These are phyloP conservation scores for Nadsonia commutata DNA, from an alignment of 1,139 yeast genomes.

Conservation along the genomic window DNA sequence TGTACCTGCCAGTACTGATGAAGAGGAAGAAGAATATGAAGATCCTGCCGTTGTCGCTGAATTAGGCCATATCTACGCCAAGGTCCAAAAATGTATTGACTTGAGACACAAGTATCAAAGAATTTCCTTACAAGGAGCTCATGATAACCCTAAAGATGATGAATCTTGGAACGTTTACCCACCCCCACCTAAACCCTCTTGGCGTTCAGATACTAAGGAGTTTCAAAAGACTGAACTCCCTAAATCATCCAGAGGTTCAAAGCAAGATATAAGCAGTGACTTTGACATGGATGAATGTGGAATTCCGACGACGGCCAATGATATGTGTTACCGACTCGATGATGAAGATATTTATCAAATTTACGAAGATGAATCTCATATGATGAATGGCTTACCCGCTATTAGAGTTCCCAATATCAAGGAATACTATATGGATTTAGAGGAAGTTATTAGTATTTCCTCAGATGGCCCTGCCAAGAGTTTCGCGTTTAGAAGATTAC, in stretches of 20 bases:
- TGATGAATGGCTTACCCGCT: slow-evolving; percentile 24
- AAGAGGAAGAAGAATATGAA: slow-evolving; percentile 21
- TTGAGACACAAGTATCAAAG: slow-evolving; percentile 64
- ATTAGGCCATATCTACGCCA: slow-evolving; percentile 50
- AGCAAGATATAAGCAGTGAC: slow-evolving; percentile 28
- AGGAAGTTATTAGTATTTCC: slow-evolving; percentile 51
- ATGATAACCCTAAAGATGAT: slow-evolving; percentile 70
- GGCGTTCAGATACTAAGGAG: slow-evolving; percentile 58
- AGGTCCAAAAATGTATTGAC: slow-evolving; percentile 58
- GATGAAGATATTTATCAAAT: slow-evolving; percentile 59
- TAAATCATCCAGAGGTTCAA: slow-evolving; percentile 7
- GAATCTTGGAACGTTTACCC: slow-evolving; percentile 73
- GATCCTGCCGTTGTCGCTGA: slow-evolving; percentile 55
- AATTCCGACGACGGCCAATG: slow-evolving; percentile 47
- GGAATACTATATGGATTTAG: slow-evolving; percentile 76
- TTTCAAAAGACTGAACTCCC: slow-evolving; percentile 19
- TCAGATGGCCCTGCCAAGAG: slow-evolving; percentile 97
- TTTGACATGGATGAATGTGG: slow-evolving; percentile 47
- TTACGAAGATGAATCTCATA: slow-evolving; percentile 26
- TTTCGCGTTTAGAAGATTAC: slow-evolving; percentile 85
- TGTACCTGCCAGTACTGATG: not conserved
- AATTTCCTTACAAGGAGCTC: slow-evolving; percentile 56
- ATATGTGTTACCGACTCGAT: slow-evolving; percentile 37
- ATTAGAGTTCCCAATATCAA: slow-evolving; percentile 60
- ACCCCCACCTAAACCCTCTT: slow-evolving; percentile 85